These are phyloP conservation scores for Pseudoturritis turrita DNA, from an alignment of 345 rosid species.

Conservation along the genomic window DNA sequence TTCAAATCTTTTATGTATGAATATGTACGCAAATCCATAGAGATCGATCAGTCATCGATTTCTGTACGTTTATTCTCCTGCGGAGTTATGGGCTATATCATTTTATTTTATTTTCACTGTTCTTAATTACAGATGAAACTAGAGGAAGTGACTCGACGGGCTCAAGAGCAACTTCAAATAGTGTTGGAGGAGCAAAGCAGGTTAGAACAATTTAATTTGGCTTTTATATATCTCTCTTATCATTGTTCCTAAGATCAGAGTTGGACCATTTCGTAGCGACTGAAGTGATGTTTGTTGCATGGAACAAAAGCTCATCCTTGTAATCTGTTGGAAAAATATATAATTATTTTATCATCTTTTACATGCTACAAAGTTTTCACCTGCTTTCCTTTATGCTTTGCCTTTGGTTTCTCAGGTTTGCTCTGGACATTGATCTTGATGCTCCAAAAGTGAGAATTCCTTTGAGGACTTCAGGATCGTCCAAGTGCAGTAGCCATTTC, in stretches of 20 bases:
- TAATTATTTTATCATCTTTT: neutral
- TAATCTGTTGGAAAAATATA: constrained; percentile 9
- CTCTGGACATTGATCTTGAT: constrained; percentile 97
- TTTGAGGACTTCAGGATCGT: constrained; percentile 57
- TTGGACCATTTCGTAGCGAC: constrained; percentile 14
- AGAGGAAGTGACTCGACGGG: constrained; percentile 94
- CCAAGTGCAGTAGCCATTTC: constrained; percentile 70
- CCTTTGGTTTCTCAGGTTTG: constrained; percentile 59
- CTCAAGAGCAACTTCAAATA: constrained; percentile 95
- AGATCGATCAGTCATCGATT: constrained; percentile 1
- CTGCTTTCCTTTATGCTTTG: constrained; percentile 7
- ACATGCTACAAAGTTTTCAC: constrained; percentile 3
- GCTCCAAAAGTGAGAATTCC: constrained; percentile 97
- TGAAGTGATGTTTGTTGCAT: constrained; percentile 14
- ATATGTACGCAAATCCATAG: neutral
- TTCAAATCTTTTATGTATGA: neutral
- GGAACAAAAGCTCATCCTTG: constrained; percentile 6
- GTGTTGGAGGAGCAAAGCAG: constrained; percentile 96
- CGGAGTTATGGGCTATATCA: neutral
- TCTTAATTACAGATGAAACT: constrained; percentile 61
- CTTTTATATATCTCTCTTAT: neutral
- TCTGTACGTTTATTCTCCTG: constrained; percentile 3
- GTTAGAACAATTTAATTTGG: constrained; percentile 35
- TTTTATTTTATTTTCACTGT: neutral
- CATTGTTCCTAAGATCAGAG: neutral